Conservation (phyloP, 257 asterid species). For the Salvia splendens region DNA sequence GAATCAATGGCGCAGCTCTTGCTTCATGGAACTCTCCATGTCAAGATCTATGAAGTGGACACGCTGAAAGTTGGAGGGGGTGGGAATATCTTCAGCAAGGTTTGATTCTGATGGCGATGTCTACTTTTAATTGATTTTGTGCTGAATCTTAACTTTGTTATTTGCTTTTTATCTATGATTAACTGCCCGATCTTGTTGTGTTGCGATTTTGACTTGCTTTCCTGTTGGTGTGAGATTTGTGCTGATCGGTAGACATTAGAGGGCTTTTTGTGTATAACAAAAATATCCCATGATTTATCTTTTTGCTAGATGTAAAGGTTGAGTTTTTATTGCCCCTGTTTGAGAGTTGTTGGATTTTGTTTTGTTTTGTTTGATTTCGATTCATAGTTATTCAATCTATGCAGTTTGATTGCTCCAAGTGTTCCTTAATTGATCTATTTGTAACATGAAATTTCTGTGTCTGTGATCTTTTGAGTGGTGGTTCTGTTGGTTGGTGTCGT, state of each 20-base stretch:
- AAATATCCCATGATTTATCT: not conserved
- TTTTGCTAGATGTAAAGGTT: constrained; percentile 1
- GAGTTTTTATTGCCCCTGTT: not conserved
- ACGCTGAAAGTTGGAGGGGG: constrained; percentile 37
- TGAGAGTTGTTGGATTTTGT: not conserved
- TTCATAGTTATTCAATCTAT: not conserved
- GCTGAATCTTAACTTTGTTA: not conserved
- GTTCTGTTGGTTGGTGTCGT: not conserved
- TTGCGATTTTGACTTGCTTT: constrained; percentile 2
- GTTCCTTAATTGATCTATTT: not conserved
- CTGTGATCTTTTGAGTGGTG: not conserved
- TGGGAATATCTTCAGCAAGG: constrained; percentile 54
- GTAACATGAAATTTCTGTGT: not conserved
- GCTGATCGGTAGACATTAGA: constrained; percentile 2
- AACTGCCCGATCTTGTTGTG: constrained; percentile 11
- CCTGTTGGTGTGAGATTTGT: constrained; percentile 5
- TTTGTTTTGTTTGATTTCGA: constrained; percentile 11
- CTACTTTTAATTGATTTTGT: not conserved
- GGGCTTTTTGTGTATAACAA: not conserved
- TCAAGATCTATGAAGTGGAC: constrained; percentile 59
- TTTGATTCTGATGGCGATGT: constrained; percentile 22
- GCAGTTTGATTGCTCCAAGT: not conserved
- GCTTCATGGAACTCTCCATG: constrained; percentile 63
- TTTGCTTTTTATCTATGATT: not conserved
- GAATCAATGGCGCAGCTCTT: constrained; percentile 51